A percentile compares a stretch with the other conserved stretches of the same genome.
Conservation (phyloP, 139 green algal genomes). For the Zygnema circumcarinatum region DNA sequence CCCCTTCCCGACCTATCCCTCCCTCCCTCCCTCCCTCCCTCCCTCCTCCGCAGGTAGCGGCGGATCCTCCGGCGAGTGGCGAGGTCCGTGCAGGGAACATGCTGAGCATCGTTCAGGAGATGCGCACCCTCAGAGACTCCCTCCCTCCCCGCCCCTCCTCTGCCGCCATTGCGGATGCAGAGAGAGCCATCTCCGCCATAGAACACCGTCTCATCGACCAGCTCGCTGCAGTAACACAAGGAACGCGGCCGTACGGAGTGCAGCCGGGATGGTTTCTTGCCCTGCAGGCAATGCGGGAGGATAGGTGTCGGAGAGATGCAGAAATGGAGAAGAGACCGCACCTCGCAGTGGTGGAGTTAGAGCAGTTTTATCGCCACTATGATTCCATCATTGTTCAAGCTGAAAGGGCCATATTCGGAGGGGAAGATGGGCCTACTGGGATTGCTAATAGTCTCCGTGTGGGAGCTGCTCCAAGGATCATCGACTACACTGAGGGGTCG, state of each 20-base stretch:
- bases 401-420: not conserved
- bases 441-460: not conserved
- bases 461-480: not conserved
- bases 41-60: too few species aligned
- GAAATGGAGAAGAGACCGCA: conserved; percentile 18
- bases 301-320: not conserved
- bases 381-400: conserved; percentile 20
- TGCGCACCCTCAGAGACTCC: not conserved
- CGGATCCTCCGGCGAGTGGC: too few species aligned
- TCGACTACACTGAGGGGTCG: not conserved
- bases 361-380: conserved; percentile 16
- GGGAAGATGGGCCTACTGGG: conserved; percentile 10
- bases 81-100: not conserved
- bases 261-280: not conserved
- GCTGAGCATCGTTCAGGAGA: not conserved
- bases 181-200: not conserved
- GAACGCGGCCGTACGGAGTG: conserved; percentile 8
- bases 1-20: too few species aligned
- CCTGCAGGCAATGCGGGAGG: not conserved
- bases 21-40: too few species aligned
- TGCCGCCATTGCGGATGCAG: not conserved
- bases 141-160: not conserved
- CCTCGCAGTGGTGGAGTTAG: conserved; percentile 1
- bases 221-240: not conserved
- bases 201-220: conserved; percentile 15